These are phyloP conservation scores for Penicillium argentinense DNA, from an alignment of 495 filamentous ascomycete species.

Conservation along the genomic window DNA sequence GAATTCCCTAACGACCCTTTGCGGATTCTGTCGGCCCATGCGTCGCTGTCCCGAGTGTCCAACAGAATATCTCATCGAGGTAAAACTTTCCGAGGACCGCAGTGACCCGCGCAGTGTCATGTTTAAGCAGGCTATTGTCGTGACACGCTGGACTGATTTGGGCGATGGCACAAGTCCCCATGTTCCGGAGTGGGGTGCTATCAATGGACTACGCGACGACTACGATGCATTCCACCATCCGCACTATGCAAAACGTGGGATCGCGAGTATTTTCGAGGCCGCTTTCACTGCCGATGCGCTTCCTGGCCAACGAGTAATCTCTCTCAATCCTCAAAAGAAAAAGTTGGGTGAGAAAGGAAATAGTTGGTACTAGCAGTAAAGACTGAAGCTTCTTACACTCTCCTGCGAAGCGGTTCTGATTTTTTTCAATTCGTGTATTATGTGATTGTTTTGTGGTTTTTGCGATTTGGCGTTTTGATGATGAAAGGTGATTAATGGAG, in stretches of 20 bases:
- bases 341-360: conserved; percentile 46
- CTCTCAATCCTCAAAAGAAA: conserved; percentile 52
- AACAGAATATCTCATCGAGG: conserved; percentile 58
- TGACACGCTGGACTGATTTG: conserved; percentile 60
- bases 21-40: conserved; percentile 55
- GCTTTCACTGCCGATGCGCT: conserved; percentile 52
- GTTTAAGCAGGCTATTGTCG: conserved; percentile 59
- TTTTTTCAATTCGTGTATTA: neutral
- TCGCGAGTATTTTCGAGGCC: conserved; percentile 58
- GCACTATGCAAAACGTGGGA: conserved; percentile 48
- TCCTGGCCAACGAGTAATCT: conserved; percentile 55
- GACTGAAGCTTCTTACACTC: too few species aligned
- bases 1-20: conserved; percentile 47
- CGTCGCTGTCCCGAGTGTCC: conserved; percentile 60
- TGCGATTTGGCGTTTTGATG: neutral
- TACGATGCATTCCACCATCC: conserved; percentile 57
- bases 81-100: conserved; percentile 54
- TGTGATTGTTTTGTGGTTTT: neutral
- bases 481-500: neutral
- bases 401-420: neutral
- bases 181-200: conserved; percentile 49
- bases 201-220: conserved; percentile 40
- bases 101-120: conserved; percentile 15
- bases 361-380: conserved; percentile 47
- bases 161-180: conserved; percentile 49